phyloP scores from a whole-genome alignment of 2,329 filamentous ascomycete species.

The Dothistroma septosporum region DNA sequence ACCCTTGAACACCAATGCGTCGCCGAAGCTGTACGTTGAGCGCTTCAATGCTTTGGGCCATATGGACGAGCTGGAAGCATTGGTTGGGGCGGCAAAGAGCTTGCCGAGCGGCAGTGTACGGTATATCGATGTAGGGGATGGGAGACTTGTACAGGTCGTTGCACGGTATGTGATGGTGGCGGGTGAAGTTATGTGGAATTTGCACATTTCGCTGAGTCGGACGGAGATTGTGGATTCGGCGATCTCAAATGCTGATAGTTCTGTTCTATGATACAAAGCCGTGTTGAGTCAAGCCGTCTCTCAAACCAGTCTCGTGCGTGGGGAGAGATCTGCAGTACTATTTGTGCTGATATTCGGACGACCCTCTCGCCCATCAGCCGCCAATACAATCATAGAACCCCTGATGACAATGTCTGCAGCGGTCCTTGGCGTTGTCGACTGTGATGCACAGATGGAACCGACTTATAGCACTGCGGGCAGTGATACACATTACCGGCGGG shows the following conservation, averaged over 20 bases:
- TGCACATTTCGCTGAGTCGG: neutral
- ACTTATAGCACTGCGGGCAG: too few relatives aligned
- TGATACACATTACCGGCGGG: too few relatives aligned
- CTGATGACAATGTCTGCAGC: too few relatives aligned
- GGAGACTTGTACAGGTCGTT: neutral
- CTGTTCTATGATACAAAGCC: neutral
- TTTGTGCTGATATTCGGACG: too few relatives aligned
- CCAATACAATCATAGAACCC: too few relatives aligned
- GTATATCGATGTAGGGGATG: neutral
- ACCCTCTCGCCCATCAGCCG: too few relatives aligned
- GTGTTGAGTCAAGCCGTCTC: too few relatives aligned
- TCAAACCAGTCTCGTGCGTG: too few relatives aligned
- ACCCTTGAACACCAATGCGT: neutral
- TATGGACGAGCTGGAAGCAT: neutral
- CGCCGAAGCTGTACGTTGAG: neutral
- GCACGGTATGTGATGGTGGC: slow-evolving; percentile 7
- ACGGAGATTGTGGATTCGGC: neutral
- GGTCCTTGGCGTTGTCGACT: too few relatives aligned
- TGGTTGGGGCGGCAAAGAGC: neutral
- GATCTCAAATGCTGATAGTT: neutral
- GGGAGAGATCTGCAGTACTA: too few relatives aligned
- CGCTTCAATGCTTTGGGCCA: neutral
- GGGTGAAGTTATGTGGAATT: slow-evolving; percentile 59
- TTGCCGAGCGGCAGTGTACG: neutral
- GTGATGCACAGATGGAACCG: too few relatives aligned